Conservation (phyloP, 495 filamentous ascomycete genomes). For the Aspergillus mulundensis region DNA sequence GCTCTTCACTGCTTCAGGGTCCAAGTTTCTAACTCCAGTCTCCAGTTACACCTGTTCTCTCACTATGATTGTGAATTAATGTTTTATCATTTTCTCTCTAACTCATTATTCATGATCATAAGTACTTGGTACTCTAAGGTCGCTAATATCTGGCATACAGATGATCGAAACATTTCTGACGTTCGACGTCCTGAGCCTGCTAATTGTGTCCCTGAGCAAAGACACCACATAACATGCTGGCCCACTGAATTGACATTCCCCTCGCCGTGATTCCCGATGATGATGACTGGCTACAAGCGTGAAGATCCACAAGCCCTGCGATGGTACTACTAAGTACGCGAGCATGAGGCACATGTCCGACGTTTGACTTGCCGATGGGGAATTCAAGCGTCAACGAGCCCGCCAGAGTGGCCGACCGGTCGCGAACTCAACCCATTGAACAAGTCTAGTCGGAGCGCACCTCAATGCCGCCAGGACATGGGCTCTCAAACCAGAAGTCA, state of each 20-base stretch:
- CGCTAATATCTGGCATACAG: background rate
- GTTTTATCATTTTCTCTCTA: background rate
- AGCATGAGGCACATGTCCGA: slow-evolving; percentile 4
- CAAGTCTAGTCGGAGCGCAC: slow-evolving; percentile 5
- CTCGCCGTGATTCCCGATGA: background rate
- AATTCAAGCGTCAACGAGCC: slow-evolving; percentile 39
- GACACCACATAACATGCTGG: background rate
- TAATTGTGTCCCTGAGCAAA: background rate
- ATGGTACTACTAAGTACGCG: slow-evolving; percentile 10
- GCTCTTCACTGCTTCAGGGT: slow-evolving; percentile 3
- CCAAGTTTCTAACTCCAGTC: background rate
- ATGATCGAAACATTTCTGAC: background rate
- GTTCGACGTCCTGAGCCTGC: background rate
- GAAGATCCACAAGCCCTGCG: slow-evolving; percentile 2
- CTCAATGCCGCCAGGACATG: slow-evolving; percentile 21
- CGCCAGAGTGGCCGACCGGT: slow-evolving; percentile 17
- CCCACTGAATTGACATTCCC: background rate
- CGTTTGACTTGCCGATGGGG: slow-evolving; percentile 18
- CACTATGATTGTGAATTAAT: background rate
- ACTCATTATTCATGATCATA: background rate
- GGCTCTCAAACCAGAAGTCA: slow-evolving; percentile 25
- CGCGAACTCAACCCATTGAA: slow-evolving; percentile 37
- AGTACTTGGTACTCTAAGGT: background rate
- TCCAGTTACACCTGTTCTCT: background rate
- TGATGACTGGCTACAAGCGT: background rate